Percentiles rank a stretch among this genome's conserved stretches.
These are phyloP conservation scores for Lophiostoma macrostomum DNA, from an alignment of 495 filamentous ascomycete species.

Conservation along the genomic window DNA sequence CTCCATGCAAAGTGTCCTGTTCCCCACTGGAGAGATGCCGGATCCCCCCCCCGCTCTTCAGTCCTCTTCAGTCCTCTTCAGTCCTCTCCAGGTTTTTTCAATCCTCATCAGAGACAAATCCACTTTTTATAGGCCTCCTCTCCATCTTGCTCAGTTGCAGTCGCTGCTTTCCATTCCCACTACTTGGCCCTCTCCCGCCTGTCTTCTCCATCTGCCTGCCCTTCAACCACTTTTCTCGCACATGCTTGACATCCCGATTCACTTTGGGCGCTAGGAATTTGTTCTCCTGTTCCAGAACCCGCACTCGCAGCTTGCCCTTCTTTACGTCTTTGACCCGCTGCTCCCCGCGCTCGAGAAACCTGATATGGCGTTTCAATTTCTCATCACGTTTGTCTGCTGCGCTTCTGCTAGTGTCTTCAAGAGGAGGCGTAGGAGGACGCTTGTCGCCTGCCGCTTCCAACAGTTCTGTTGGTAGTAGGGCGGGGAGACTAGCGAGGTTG, in stretches of 20 bases:
- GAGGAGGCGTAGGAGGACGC: constrained; percentile 21
- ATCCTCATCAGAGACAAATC: constrained; percentile 24
- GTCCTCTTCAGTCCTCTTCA: too few species aligned
- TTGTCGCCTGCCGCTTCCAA: constrained; percentile 22
- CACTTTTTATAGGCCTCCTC: constrained; percentile 15
- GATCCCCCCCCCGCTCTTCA: too few species aligned
- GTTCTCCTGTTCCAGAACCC: constrained; percentile 48
- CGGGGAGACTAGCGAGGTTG: constrained; percentile 27
- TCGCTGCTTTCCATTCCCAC: constrained; percentile 1
- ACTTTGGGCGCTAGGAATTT: constrained; percentile 50
- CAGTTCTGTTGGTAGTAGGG: constrained; percentile 29
- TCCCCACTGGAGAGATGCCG: too few species aligned
- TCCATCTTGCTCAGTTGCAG: constrained; percentile 15
- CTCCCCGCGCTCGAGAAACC: constrained; percentile 50
- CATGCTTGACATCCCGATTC: constrained; percentile 46
- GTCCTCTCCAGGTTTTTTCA: background rate
- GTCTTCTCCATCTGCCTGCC: constrained; percentile 23
- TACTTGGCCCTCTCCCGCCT: too few species aligned
- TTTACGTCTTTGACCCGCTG: constrained; percentile 55
- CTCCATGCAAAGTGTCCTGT: too few species aligned
- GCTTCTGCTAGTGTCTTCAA: background rate
- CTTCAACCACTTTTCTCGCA: constrained; percentile 51
- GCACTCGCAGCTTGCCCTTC: constrained; percentile 51
- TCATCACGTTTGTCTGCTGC: constrained; percentile 10
- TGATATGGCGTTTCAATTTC: constrained; percentile 46